phyloP scores from a whole-genome alignment of 2,329 filamentous ascomycete species.

The Sporothrix variecibatus region DNA sequence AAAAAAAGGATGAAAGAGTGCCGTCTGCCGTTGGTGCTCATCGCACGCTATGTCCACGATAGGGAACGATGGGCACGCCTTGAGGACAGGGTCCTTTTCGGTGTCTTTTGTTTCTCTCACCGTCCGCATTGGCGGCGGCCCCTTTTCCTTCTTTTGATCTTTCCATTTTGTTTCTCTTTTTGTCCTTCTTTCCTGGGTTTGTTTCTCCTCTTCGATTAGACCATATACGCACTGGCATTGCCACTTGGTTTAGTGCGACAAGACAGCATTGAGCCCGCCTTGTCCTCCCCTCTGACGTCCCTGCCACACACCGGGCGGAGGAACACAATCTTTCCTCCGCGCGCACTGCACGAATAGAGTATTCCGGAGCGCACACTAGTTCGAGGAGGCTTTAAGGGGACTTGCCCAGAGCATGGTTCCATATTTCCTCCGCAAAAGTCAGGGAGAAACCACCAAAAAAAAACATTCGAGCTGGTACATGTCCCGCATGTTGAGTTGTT shows the following conservation, averaged over 20 bases:
- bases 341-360: constrained; percentile 10
- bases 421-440: background rate
- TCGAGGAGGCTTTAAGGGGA: background rate
- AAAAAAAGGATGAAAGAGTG: constrained; percentile 9
- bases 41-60: constrained; percentile 7
- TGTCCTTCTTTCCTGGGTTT: background rate
- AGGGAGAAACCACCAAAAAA: background rate
- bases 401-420: background rate
- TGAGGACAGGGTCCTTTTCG: background rate
- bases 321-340: background rate
- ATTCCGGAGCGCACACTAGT: background rate
- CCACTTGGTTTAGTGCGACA: constrained; percentile 23
- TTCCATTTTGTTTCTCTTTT: background rate
- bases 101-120: background rate
- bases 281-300: constrained; percentile 3
- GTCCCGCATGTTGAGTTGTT: background rate
- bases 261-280: background rate
- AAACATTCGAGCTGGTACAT: background rate
- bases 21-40: background rate
- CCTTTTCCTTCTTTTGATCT: background rate
- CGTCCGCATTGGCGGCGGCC: background rate
- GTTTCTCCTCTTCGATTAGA: constrained; percentile 13
- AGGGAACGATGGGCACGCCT: constrained; percentile 9
- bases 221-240: constrained; percentile 20
- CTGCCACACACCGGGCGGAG: background rate